phyloP scores from a whole-genome alignment of 805 yeast species.

The Crinitomyces ghanaensis region DNA sequence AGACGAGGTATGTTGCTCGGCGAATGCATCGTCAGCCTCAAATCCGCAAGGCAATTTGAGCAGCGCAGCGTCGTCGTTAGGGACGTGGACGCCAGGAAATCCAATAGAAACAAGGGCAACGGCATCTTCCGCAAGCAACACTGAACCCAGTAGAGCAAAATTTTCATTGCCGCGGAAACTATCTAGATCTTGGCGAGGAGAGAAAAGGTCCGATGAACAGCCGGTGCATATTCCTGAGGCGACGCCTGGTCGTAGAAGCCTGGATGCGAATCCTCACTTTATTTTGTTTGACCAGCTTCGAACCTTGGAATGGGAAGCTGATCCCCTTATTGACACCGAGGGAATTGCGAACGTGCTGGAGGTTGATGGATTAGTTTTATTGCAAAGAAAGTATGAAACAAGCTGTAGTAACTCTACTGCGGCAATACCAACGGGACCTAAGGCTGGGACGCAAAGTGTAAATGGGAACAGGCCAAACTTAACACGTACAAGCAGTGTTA shows the following conservation, averaged over 20 bases:
- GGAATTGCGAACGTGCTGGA: constrained; percentile 21
- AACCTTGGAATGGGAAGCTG: constrained; percentile 21
- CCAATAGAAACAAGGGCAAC: no score
- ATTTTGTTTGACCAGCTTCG: constrained; percentile 14
- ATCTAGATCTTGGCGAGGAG: background rate
- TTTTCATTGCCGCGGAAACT: constrained; percentile 1
- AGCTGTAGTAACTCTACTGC: background rate
- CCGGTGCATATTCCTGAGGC: no score
- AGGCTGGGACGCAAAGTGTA: no score
- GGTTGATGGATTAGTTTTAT: constrained; percentile 16
- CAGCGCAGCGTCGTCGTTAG: no score
- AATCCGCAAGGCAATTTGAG: background rate
- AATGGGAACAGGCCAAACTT: background rate
- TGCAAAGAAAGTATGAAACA: constrained; percentile 20
- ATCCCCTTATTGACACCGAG: constrained; percentile 22
- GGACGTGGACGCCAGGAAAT: no score
- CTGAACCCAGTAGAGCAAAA: background rate
- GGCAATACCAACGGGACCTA: no score
- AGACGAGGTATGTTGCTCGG: background rate
- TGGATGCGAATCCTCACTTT: constrained; percentile 5
- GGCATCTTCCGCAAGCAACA: background rate
- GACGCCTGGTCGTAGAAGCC: no score
- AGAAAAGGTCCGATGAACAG: no score
- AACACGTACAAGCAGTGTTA: background rate
- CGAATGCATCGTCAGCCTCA: background rate